Percentiles rank a stretch among this genome's conserved stretches.
These are phyloP conservation scores for Xylaria sp. DNA, from an alignment of 2,329 filamentous ascomycete genomes.

Conservation along the genomic window DNA sequence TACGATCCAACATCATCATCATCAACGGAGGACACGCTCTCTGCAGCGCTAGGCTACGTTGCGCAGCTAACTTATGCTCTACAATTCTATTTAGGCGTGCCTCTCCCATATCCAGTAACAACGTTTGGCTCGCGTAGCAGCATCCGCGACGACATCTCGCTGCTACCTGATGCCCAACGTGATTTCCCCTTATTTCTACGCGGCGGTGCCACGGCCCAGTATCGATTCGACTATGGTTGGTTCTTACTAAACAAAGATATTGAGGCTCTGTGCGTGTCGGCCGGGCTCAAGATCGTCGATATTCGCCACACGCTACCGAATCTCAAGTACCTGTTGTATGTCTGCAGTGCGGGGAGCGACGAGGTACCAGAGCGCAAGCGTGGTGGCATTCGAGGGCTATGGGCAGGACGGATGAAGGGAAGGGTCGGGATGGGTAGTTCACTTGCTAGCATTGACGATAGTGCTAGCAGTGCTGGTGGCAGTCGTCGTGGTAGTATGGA, in stretches of 20 bases:
- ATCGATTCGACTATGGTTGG: conserved; percentile 94
- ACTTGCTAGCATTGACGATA: conserved; percentile 48
- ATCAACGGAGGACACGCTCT: conserved; percentile 75
- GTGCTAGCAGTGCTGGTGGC: conserved; percentile 52
- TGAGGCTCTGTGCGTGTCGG: conserved; percentile 71
- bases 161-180: conserved; percentile 58
- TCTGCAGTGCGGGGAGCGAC: conserved; percentile 81
- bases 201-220: conserved; percentile 75
- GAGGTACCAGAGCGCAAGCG: conserved; percentile 70
- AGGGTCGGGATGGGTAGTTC: conserved; percentile 43
- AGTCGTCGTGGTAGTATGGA: conserved; percentile 49
- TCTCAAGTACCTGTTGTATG: conserved; percentile 89
- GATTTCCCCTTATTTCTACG: conserved; percentile 83
- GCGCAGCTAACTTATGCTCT: conserved; percentile 79
- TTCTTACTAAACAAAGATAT: conserved; percentile 98
- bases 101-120: conserved; percentile 82
- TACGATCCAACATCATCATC: conserved; percentile 64
- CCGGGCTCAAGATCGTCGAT: conserved; percentile 84
- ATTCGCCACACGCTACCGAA: conserved; percentile 93
- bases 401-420: conserved; percentile 58
- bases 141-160: conserved; percentile 72
- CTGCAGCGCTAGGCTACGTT: conserved; percentile 83
- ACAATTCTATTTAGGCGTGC: conserved; percentile 82
- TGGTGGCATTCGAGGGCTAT: conserved; percentile 69
- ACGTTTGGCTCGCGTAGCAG: conserved; percentile 76